Conservation (phyloP, 495 filamentous ascomycete genomes). For the Tuber borchii region DNA sequence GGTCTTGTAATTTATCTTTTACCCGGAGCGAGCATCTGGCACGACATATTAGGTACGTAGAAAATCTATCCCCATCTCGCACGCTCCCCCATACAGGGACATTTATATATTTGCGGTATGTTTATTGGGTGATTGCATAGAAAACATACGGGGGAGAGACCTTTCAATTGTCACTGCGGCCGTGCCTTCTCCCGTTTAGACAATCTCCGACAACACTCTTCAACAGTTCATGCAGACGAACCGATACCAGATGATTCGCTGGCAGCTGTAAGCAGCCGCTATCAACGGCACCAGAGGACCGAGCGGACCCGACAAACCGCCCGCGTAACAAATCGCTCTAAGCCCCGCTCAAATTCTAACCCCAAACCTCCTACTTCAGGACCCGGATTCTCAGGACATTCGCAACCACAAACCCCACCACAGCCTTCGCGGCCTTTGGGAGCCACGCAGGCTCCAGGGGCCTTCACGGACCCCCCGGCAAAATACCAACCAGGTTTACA, state of each 20-base stretch:
- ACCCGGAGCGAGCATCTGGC: constrained; percentile 94
- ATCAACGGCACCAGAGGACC: constrained; percentile 88
- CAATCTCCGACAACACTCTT: constrained; percentile 92
- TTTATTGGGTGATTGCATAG: constrained; percentile 45
- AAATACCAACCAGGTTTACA: constrained; percentile 25
- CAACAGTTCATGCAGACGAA: constrained; percentile 96
- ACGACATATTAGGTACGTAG: constrained; percentile 73
- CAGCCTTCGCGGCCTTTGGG: background rate
- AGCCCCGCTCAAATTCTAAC: constrained; percentile 36
- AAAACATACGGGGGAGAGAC: constrained; percentile 96
- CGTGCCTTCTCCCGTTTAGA: constrained; percentile 94
- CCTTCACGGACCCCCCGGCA: constrained; percentile 5
- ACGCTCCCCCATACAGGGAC: background rate
- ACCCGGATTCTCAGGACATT: constrained; percentile 21
- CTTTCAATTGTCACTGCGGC: constrained; percentile 94
- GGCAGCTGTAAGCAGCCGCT: constrained; percentile 85
- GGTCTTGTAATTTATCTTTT: constrained; percentile 89
- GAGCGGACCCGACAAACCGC: constrained; percentile 26
- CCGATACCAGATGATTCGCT: constrained; percentile 91
- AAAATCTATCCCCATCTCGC: constrained; percentile 9
- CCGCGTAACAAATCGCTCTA: constrained; percentile 23
- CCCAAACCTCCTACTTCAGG: constrained; percentile 14
- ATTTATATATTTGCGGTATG: background rate
- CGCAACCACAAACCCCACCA: constrained; percentile 29
- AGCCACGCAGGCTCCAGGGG: background rate